Evolutionary conservation across 805 yeast genomes (phyloP), one percentile per base, ranked within the genome.

Genomic region (Brettanomyces custersianus): DNA sequence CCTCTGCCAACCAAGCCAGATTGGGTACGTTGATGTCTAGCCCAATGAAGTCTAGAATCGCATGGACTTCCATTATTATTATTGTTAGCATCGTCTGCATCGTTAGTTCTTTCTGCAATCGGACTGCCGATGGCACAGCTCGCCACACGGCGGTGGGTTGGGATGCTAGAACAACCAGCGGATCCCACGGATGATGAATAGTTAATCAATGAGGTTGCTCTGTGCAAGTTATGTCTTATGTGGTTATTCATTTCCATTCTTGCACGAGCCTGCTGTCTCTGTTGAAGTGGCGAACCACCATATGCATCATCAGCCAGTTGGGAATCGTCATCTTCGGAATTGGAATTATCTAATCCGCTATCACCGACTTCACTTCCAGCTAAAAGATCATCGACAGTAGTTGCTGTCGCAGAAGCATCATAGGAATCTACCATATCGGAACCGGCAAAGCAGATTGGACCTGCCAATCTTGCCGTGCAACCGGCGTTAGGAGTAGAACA

Each of bases 271-370:
- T 35, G 45, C 10, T 38, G 34, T 19, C 53, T 41, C 43, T 45
- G 55, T 35, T 61, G 70, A 33, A 63, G 40, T n/a, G 66, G 68
- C 3, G 68, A 59, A 1, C 66, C 65, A 1, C 66, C 65, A 20
- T 54, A 44, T 34, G 57, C 61, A 7, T 25, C 28, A 34, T 33
- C 28, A 3, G 37, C 35, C 22, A 40, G 33, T 12, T 43, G 47
- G 30, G 36, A 34, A 7, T 43, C 41, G 22, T 37, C 34, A 17
- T 26, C 41, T 6, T 36, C 37, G 6, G 22, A 31, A 17, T 25
- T 25, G 6, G 28, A 13, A 13, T 17, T 25, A 26, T 25, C 31
- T n/a, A 12, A 20, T n/a, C n/a, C n/a, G n/a, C n/a, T n/a, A n/a
- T n/a, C n/a, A n/a, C n/a, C n/a, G n/a, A n/a, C n/a, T 13, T 21